Evolutionary conservation across 805 yeast species (phyloP), one percentile per base, ranked within the genome.

Genomic region (Candida tallmaniae): DNA sequence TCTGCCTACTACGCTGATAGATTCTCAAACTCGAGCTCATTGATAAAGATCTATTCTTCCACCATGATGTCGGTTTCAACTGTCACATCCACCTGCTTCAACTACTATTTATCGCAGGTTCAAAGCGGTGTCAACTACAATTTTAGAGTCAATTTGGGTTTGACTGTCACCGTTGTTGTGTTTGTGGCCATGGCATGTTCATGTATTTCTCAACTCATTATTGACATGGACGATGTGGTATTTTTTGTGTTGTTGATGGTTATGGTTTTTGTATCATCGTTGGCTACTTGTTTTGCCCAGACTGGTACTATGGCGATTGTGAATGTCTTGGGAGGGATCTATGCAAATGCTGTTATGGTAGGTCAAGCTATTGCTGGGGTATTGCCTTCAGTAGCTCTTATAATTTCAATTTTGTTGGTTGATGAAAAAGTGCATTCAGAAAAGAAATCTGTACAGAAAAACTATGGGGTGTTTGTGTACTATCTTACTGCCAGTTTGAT

Each of bases 291-390:
- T 22, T 61, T 80, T 43, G 81, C 93, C 2, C 98, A 90, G 50
- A 90, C 86, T 50, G 97, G 97, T 9, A 71, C 84, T 6, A 78
- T 89, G 78, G 95, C 97, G 4, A 69, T 86, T 26, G 93, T 82
- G 3, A 84, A 85, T 48, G 76, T 82, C 1, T 67, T 78, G 51
- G 89, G 93, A 4, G 70, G 86, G 1, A 71, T 78, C 10, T 84
- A 75, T 52, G 89, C 95, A 8, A 96, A 93, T 50, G 94, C 84
- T 0, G 83, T 83, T 2, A 85, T 93, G 83, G 89, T 89, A 3
- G 98, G 98, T 2, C 96, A 90, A 56, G 96, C 95, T 0, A 64
- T 90, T 12, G 87, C 97, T 0, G 98, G 98, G 2, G 95, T 93
- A 0, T 62, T 90, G 23, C 97, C 98, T 2, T 78, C 96, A 0